Evolutionary conservation across 1,139 yeast genomes (phyloP), one percentile per base, ranked within the genome.

Genomic region (Arxiozyma slooffiae): DNA sequence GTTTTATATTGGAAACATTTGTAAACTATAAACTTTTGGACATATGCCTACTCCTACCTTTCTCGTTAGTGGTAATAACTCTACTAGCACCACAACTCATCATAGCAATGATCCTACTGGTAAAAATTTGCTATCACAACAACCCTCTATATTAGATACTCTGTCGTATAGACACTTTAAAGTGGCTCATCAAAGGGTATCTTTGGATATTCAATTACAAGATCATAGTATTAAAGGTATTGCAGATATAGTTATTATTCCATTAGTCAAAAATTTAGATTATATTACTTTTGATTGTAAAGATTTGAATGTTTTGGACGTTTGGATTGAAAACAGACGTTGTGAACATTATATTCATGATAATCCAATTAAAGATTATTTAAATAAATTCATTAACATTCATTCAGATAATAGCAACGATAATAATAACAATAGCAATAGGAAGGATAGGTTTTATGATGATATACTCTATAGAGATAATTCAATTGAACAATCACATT

Each of bases 191-290:
- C 94, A 85, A 63, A 74, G 82, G 57, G 82, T 85, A 14, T 74
- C 77, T 30, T 66, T 85, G 38, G 90, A 84, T 63, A 77, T 85
- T 4, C 88, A 84, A 63, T 67, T 85, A 42, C 75, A 81, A 21
- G 68, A 71, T 41, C 76, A 77, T 52, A 61, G 67, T 22, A 67
- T 82, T 11, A 67, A 68, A n/a, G 98, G 97, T 16, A 76, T 79
- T 58, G 88, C 97, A 0, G 97, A 89, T 63, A 70, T 92, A 38
- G 84, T 94, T 1, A 72, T 90, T 16, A 71, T 86, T 22, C 97
- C 97, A 0, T 71, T 81, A 2, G 79, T 82, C 20, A 77, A 79
- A 11, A 66, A 72, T 1, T 69, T 90, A 44, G 79, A 78, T 50
- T 71, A 73, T 16, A 73, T 92, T 36, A 78, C 79, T 50, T 71